Evolutionary conservation across 83 land plant species (phyloP), one percentile per base, ranked within the genome.

Genomic region (Thuja plicata): DNA sequence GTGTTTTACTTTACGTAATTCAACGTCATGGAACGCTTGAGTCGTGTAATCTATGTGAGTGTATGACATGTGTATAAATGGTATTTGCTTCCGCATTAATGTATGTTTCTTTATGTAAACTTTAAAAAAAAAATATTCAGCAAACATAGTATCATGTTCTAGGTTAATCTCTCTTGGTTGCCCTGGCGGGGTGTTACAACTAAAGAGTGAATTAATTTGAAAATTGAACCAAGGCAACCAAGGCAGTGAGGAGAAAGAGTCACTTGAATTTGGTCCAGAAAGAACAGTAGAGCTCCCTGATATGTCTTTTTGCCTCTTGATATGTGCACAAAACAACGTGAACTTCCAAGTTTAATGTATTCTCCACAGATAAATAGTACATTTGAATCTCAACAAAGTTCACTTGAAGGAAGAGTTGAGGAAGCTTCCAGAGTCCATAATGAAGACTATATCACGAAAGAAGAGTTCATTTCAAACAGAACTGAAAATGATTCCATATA

Each of bases 401-500:
- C 85, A 82, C 12, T 54, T 80, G 83, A 80, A 80, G 83, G 46
- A 80, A 80, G 83, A 45, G 12, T 82, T 46, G 85, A 82, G 30
- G n/a, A 82, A 24, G 11, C 48, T 27, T 43, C 85, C 50, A 27
- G 16, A 2, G 54, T 82, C n/a, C 34, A 82, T 13, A 82, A 46
- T 46, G 85, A 82, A 46, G 85, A 82, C 46, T 17, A n/a, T 82
- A 82, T 82, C 55, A 41, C 9, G 85, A 46, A 46, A 82, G 85
- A 82, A 82, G 85, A 82, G 85, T 82, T 43, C 85, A 27, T 43
- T 82, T 43, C 85, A 24, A 82, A n/a, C 54, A 82, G 85, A n/a
- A 82, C 55, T 30, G 17, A 43, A 46, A 82, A 46, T 82, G 54
- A 82, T 82, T 34, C 32, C 34, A 45, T 27, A 46, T 82, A n/a